Conservation (phyloP, 495 filamentous ascomycete genomes). For the Penicillium coffeae region DNA sequence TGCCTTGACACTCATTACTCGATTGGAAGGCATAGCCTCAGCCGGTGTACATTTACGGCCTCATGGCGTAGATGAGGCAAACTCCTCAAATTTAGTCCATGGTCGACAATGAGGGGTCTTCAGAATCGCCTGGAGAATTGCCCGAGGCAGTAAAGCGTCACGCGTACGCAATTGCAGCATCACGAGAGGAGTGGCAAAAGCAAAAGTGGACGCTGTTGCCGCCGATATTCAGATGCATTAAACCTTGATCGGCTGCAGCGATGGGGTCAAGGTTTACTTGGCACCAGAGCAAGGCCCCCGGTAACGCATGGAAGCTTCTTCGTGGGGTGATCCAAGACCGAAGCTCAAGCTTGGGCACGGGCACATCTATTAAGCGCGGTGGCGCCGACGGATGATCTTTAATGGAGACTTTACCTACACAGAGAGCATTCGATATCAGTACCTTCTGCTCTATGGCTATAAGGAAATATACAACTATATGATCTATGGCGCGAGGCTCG, state of each 20-base stretch:
- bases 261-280: too few relatives aligned
- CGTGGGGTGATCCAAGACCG: too few relatives aligned
- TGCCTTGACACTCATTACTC: neutral
- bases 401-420: neutral
- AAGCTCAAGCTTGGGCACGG: too few relatives aligned
- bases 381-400: neutral
- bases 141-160: neutral
- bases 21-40: neutral
- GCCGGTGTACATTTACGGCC: neutral
- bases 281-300: neutral
- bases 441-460: too few relatives aligned
- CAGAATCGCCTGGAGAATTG: neutral
- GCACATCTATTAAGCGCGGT: neutral
- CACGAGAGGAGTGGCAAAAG: neutral
- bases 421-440: neutral
- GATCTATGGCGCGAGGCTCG: too few relatives aligned
- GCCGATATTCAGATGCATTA: conserved; percentile 4
- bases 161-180: neutral
- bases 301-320: too few relatives aligned
- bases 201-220: conserved; percentile 5
- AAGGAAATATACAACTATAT: too few relatives aligned
- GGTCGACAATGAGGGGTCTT: conserved; percentile 1
- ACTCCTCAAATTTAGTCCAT: conserved; percentile 1
- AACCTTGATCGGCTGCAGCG: too few relatives aligned
- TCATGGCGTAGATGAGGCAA: neutral